phyloP scores from a whole-genome alignment of 768 basidiomycete species.

The Strobilomyces confusus region DNA sequence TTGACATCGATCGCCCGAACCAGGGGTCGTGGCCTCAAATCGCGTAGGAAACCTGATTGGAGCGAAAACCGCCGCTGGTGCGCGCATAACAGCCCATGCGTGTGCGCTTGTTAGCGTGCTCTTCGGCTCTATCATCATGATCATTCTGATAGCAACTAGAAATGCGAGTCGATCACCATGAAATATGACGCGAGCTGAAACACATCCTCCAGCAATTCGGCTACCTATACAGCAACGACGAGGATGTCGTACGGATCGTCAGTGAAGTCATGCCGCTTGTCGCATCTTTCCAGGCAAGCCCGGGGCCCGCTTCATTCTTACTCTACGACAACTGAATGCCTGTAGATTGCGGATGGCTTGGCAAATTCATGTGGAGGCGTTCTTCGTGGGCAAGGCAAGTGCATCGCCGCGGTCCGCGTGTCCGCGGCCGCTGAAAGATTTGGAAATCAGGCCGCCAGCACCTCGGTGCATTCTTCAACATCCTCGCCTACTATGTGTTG shows the following conservation, averaged over 20 bases:
- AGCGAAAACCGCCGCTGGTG: conserved; percentile 44
- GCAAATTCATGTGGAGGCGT: conserved; percentile 49
- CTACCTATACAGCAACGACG: conserved; percentile 65
- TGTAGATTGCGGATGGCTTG: conserved; percentile 47
- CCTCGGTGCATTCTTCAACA: conserved; percentile 70
- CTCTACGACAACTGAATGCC: background rate
- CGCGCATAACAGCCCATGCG: conserved; percentile 57
- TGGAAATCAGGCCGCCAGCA: conserved; percentile 48
- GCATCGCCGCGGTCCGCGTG: background rate
- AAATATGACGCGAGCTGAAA: background rate
- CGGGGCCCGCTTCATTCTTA: background rate
- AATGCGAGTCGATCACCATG: conserved; percentile 39
- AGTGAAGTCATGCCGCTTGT: conserved; percentile 49
- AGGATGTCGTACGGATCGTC: conserved; percentile 47
- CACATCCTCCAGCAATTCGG: conserved; percentile 46
- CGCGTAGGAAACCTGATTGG: conserved; percentile 75
- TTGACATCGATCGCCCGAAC: background rate
- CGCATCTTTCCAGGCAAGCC: conserved; percentile 48
- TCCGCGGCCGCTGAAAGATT: conserved; percentile 1
- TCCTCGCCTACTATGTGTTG: conserved; percentile 58
- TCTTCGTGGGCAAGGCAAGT: conserved; percentile 44
- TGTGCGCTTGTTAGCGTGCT: conserved; percentile 62
- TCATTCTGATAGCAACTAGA: conserved; percentile 50
- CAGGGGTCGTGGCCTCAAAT: conserved; percentile 66
- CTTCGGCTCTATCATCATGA: conserved; percentile 57